phyloP scores from a whole-genome alignment of 2,329 filamentous ascomycete species.

The Parastagonospora nodorum region DNA sequence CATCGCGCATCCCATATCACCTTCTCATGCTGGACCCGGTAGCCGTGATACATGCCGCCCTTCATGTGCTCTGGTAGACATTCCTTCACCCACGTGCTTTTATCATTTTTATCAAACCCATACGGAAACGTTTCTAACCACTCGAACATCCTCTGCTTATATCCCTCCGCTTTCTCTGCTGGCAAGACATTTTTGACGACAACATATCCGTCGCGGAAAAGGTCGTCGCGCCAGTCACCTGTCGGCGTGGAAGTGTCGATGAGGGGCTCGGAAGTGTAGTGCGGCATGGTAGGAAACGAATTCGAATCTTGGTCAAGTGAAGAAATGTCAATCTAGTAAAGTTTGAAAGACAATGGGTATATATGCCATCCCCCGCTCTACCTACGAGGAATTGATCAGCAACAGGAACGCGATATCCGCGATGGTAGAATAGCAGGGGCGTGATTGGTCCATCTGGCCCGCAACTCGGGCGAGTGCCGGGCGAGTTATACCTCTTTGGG shows the following conservation, averaged over 20 bases:
- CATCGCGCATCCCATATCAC: conserved; percentile 50
- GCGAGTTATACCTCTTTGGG: conserved; percentile 5
- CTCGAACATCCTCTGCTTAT: conserved; percentile 32
- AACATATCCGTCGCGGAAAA: conserved; percentile 29
- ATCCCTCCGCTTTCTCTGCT: conserved; percentile 27
- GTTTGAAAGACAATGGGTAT: neutral
- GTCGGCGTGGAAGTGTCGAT: conserved; percentile 12
- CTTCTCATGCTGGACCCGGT: conserved; percentile 48
- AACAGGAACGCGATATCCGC: neutral
- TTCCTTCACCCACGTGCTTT: conserved; percentile 50
- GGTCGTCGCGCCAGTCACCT: conserved; percentile 34
- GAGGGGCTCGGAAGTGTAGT: conserved; percentile 13
- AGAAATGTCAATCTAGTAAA: neutral
- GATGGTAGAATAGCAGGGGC: neutral
- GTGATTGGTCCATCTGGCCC: conserved; percentile 3
- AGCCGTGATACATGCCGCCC: conserved; percentile 50
- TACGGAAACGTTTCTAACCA: conserved; percentile 34
- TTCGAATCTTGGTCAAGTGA: neutral
- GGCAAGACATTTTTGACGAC: conserved; percentile 25
- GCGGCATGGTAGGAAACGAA: conserved; percentile 1
- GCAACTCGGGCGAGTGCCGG: conserved; percentile 10
- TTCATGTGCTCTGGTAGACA: conserved; percentile 44
- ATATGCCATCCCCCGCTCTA: no score
- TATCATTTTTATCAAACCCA: conserved; percentile 33
- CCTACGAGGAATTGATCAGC: no score